These are phyloP conservation scores for Begonia fuchsioides DNA, from an alignment of 306 rosid genomes.

Conservation along the genomic window DNA sequence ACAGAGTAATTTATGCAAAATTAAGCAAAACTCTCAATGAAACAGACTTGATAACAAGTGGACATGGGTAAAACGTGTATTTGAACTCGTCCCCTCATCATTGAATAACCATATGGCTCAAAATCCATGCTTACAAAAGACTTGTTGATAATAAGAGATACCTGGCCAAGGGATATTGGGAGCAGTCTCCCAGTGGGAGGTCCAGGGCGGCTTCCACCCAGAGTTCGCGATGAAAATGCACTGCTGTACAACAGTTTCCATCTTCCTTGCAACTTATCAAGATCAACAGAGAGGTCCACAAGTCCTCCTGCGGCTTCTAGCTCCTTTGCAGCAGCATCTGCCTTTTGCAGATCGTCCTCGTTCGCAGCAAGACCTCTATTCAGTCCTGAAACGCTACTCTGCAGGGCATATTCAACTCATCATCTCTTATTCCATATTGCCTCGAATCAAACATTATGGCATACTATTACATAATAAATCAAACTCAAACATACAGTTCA, in stretches of 20 bases:
- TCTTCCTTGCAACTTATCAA: slow-evolving; percentile 82
- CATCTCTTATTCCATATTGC: not conserved
- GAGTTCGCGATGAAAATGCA: slow-evolving; percentile 74
- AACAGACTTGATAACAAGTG: too few species aligned
- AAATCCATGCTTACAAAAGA: not conserved
- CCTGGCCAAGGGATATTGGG: slow-evolving; percentile 94
- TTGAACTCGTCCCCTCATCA: too few species aligned
- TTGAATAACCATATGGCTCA: too few species aligned
- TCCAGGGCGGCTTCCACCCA: slow-evolving; percentile 94
- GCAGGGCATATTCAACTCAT: slow-evolving; percentile 5
- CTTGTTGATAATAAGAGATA: slow-evolving; percentile 2
- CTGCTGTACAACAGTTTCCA: slow-evolving; percentile 92
- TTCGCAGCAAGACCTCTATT: slow-evolving; percentile 89
- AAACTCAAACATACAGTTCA: too few species aligned
- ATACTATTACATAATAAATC: too few species aligned
- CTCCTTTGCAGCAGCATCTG: slow-evolving; percentile 77
- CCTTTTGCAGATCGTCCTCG: slow-evolving; percentile 67
- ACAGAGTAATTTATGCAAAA: not conserved
- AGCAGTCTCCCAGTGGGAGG: slow-evolving; percentile 82
- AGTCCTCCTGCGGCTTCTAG: slow-evolving; percentile 61
- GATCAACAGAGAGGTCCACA: slow-evolving; percentile 49
- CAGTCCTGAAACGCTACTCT: slow-evolving; percentile 83
- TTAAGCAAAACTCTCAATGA: too few species aligned
- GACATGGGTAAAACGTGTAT: too few species aligned
- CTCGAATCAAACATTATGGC: too few species aligned